These are phyloP conservation scores for Torulaspora microellipsoides DNA, from an alignment of 805 yeast species.

Conservation along the genomic window DNA sequence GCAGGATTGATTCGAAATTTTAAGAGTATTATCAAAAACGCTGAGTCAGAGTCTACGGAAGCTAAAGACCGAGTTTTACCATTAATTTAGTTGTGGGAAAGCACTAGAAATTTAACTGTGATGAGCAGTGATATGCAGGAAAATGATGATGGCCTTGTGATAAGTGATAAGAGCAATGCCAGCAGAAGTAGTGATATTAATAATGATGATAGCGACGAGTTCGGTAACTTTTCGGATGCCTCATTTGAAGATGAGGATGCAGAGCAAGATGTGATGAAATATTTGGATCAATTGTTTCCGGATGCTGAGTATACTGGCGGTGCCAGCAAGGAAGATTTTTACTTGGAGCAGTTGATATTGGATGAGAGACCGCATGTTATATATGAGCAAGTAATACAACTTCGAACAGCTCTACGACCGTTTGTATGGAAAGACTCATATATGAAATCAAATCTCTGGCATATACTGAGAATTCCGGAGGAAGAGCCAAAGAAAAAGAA, in stretches of 20 bases:
- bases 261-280: neutral
- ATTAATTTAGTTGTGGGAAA: too few relatives aligned
- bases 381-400: slow-evolving; percentile 29
- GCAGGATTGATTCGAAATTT: too few relatives aligned
- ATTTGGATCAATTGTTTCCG: slow-evolving; percentile 8
- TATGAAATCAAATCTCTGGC: slow-evolving; percentile 23
- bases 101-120: neutral
- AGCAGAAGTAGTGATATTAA: neutral
- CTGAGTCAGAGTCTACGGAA: too few relatives aligned
- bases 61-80: too few relatives aligned
- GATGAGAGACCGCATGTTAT: slow-evolving; percentile 31
- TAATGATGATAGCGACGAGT: slow-evolving; percentile 27
- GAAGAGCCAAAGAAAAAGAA: slow-evolving; percentile 1
- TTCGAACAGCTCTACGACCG: slow-evolving; percentile 20
- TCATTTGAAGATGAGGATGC: slow-evolving; percentile 20
- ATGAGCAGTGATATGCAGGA: neutral
- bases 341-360: slow-evolving; percentile 16
- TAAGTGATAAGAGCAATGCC: neutral
- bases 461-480: slow-evolving; percentile 26
- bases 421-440: slow-evolving; percentile 30
- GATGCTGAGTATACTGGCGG: neutral
- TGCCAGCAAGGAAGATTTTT: too few relatives aligned
- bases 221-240: slow-evolving; percentile 36
- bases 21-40: too few relatives aligned
- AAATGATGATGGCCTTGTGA: neutral